Conservation (phyloP, 225 moss, liverwort and hornwort genomes). For the Neckera pumila region DNA sequence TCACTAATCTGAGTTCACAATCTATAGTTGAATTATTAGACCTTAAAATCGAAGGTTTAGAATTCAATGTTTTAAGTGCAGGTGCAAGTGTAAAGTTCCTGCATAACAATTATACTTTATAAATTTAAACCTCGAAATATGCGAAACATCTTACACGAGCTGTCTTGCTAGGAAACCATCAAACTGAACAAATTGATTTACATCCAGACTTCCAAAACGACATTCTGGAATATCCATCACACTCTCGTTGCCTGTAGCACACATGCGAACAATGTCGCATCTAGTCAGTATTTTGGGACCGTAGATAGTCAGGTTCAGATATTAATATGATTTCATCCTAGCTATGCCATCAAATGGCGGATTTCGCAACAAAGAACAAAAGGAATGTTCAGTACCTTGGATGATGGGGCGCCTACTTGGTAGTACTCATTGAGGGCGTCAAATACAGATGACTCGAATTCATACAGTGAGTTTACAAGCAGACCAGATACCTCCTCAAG, state of each 20-base stretch:
- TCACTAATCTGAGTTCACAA: not conserved
- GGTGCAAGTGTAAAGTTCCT: not conserved
- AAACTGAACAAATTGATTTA: not conserved
- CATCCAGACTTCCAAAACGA: not conserved
- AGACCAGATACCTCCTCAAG: not conserved
- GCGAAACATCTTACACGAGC: not conserved
- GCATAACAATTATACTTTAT: not conserved
- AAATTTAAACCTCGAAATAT: not conserved
- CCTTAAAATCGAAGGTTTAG: not conserved
- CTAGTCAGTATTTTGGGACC: not conserved
- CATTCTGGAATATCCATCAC: not conserved
- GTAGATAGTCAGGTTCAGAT: not conserved
- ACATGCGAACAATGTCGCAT: not conserved
- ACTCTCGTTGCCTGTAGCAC: not conserved
- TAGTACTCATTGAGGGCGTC: constrained; percentile 4
- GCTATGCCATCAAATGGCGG: not conserved
- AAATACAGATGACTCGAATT: constrained; percentile 9
- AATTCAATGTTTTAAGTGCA: not conserved
- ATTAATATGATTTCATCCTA: not conserved
- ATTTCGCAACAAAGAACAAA: not conserved
- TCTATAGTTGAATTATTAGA: not conserved
- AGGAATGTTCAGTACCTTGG: not conserved
- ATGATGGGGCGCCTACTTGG: not conserved
- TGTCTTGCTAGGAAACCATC: not conserved
- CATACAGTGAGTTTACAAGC: constrained; percentile 6